Percentiles rank a stretch among this genome's conserved stretches.
Conservation (phyloP, 2,329 filamentous ascomycete genomes). For the Botryotinia narcissicola region DNA sequence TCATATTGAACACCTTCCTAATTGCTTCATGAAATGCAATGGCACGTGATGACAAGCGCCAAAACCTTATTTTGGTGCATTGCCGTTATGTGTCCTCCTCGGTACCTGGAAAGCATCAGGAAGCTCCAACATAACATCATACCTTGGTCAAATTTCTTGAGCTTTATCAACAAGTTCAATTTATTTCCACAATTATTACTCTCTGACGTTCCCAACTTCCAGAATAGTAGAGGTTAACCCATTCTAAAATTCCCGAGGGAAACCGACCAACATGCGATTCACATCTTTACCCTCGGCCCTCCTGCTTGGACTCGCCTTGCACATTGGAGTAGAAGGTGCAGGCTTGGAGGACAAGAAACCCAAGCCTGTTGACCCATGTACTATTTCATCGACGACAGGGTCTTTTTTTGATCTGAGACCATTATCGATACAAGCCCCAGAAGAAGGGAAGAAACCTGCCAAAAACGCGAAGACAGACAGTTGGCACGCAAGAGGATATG, state of each 20-base stretch:
- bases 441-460: constrained; percentile 40
- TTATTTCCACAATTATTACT: not conserved
- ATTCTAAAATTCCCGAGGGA: constrained; percentile 2
- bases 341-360: constrained; percentile 32
- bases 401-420: constrained; percentile 39
- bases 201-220: not conserved
- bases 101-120: constrained; percentile 11
- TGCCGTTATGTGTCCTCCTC: constrained; percentile 21
- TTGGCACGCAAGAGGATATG: constrained; percentile 67
- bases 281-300: constrained; percentile 30
- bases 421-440: constrained; percentile 32
- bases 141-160: constrained; percentile 7
- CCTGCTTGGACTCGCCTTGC: constrained; percentile 34
- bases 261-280: constrained; percentile 29
- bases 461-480: constrained; percentile 58
- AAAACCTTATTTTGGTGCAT: constrained; percentile 12
- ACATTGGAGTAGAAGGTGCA: constrained; percentile 29
- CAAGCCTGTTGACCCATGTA: constrained; percentile 36
- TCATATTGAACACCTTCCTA: constrained; percentile 2
- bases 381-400: constrained; percentile 34
- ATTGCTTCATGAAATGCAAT: not conserved
- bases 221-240: not conserved
- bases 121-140: constrained; percentile 15
- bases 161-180: constrained; percentile 7
- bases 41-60: constrained; percentile 13